Conservation (phyloP, 805 yeast genomes). For the Kuraishia capsulata region DNA sequence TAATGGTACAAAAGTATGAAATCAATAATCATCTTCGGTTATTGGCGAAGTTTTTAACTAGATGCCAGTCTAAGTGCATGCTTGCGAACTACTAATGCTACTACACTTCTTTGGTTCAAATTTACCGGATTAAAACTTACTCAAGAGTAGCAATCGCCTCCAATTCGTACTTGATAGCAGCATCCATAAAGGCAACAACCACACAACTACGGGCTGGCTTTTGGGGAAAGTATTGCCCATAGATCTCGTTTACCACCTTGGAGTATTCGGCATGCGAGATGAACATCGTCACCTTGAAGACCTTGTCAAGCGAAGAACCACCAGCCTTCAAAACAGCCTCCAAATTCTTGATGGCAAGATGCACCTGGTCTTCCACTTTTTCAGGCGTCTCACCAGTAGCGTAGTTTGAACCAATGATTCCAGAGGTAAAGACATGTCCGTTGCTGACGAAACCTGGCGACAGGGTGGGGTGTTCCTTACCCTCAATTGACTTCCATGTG, state of each 20-base stretch:
- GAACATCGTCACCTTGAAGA: constrained; percentile 34
- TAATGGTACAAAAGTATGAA: too few relatives aligned
- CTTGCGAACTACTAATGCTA: too few relatives aligned
- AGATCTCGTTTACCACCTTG: constrained; percentile 28
- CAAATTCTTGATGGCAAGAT: constrained; percentile 27
- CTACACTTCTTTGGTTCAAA: too few relatives aligned
- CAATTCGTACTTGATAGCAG: constrained; percentile 36
- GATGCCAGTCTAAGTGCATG: too few relatives aligned
- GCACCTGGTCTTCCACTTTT: constrained; percentile 30
- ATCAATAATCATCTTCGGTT: too few relatives aligned
- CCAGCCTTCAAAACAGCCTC: constrained; percentile 24
- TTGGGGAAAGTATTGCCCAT: constrained; percentile 29
- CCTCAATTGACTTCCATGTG: constrained; percentile 26
- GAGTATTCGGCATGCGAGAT: constrained; percentile 29
- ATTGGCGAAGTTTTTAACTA: too few relatives aligned
- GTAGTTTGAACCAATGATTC: constrained; percentile 24
- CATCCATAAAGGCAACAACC: constrained; percentile 38
- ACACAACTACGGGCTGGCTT: constrained; percentile 38
- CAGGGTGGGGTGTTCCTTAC: constrained; percentile 18
- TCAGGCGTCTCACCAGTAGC: constrained; percentile 18
- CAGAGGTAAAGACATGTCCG: constrained; percentile 34
- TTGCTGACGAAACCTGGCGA: constrained; percentile 27
- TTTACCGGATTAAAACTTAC: too few relatives aligned
- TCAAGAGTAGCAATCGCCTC: constrained; percentile 31
- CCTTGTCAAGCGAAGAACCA: constrained; percentile 30